Evolutionary conservation across 768 basidiomycete genomes (phyloP).

Genomic region (Naematelia encephala): DNA sequence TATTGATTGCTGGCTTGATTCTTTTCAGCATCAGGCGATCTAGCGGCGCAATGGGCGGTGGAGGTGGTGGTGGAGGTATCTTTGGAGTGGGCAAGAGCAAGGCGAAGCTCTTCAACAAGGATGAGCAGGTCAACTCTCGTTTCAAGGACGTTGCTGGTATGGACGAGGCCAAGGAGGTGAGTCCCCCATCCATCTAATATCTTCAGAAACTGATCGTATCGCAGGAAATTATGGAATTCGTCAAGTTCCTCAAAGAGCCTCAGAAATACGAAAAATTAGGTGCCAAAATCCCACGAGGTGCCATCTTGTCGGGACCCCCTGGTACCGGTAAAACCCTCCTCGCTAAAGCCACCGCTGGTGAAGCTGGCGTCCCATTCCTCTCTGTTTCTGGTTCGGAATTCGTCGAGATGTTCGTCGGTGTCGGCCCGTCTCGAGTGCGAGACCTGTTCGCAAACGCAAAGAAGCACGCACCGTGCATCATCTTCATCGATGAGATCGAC

Average conservation of each 20-base stretch:
- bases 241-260: slow-evolving; percentile 97
- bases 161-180: slow-evolving; percentile 93
- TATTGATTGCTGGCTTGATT: slow-evolving; percentile 83
- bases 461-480: slow-evolving; percentile 97
- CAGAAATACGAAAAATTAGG: slow-evolving; percentile 90
- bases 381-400: slow-evolving; percentile 99
- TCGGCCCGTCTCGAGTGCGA: slow-evolving; percentile 92
- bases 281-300: slow-evolving; percentile 71
- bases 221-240: slow-evolving; percentile 96
- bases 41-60: slow-evolving; percentile 58
- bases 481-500: slow-evolving; percentile 99
- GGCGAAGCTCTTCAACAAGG: slow-evolving; percentile 94
- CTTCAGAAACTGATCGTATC: neutral
- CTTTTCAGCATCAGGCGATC: slow-evolving; percentile 74
- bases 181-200: slow-evolving; percentile 3
- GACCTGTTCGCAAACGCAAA: slow-evolving; percentile 96
- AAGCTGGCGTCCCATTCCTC: slow-evolving; percentile 95
- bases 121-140: slow-evolving; percentile 85
- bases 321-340: slow-evolving; percentile 98
- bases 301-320: slow-evolving; percentile 57
- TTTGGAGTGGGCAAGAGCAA: slow-evolving; percentile 95
- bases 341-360: slow-evolving; percentile 97
- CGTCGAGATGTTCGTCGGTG: slow-evolving; percentile 99
- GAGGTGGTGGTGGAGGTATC: slow-evolving; percentile 73
- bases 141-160: slow-evolving; percentile 98